Evolutionary conservation across 2,329 filamentous ascomycete species (phyloP).

Genomic region (Whalleya microplaca): DNA sequence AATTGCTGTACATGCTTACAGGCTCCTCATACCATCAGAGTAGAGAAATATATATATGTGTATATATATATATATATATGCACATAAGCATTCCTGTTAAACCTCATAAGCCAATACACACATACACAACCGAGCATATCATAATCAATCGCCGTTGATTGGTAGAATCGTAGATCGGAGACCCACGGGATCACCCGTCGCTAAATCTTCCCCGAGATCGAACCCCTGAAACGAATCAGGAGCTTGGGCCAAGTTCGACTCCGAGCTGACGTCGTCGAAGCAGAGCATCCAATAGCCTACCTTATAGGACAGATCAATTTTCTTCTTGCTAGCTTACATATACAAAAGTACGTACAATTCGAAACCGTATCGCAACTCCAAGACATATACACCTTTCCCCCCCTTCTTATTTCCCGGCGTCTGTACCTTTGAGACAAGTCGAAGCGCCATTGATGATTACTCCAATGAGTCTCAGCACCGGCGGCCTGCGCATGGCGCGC

Average conservation of each 20-base stretch:
- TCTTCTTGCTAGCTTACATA: too few relatives aligned
- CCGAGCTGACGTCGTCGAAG: neutral
- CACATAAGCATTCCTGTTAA: neutral
- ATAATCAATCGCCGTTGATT: too few relatives aligned
- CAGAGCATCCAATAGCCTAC: too few relatives aligned
- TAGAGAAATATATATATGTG: too few relatives aligned
- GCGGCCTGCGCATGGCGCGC: constrained; percentile 32
- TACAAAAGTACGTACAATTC: neutral
- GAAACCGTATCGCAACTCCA: neutral
- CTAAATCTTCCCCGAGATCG: too few relatives aligned
- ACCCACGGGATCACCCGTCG: too few relatives aligned
- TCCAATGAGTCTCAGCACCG: constrained; percentile 25
- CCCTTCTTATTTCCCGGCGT: neutral
- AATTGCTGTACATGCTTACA: too few relatives aligned
- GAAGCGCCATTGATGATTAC: neutral
- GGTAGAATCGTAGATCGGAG: too few relatives aligned
- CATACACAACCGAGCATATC: too few relatives aligned
- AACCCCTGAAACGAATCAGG: neutral
- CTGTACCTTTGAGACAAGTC: neutral
- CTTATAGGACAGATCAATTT: neutral
- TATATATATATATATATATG: neutral
- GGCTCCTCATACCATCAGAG: too few relatives aligned
- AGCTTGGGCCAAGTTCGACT: neutral
- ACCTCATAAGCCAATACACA: too few relatives aligned
- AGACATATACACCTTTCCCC: neutral